A percentile compares a stretch with the other conserved stretches of the same genome.
phyloP scores from a whole-genome alignment of 2,329 filamentous ascomycete species.

The Beauveria caledonica region DNA sequence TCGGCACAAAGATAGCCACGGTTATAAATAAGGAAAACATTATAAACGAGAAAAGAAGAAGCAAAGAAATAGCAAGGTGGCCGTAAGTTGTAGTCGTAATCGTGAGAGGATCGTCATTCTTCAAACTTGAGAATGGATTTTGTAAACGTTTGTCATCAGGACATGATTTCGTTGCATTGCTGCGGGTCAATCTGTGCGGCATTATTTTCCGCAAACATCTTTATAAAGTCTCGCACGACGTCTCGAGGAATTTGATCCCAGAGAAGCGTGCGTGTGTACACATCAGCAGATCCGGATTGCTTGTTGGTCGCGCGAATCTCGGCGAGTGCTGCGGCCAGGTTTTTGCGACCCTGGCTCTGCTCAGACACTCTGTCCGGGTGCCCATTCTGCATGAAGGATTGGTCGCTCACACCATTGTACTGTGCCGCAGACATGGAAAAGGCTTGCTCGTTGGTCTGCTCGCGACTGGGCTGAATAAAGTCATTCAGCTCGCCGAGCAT shows the following conservation, averaged over 20 bases:
- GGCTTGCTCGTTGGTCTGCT: slow-evolving; percentile 80
- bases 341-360: slow-evolving; percentile 55
- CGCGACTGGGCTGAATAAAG: slow-evolving; percentile 65
- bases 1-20: slow-evolving; percentile 15
- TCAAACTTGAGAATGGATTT: slow-evolving; percentile 16
- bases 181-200: slow-evolving; percentile 34
- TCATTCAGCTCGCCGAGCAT: slow-evolving; percentile 60
- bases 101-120: slow-evolving; percentile 21
- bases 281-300: slow-evolving; percentile 65
- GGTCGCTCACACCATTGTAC: slow-evolving; percentile 66
- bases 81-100: slow-evolving; percentile 23
- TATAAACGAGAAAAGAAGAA: slow-evolving; percentile 14
- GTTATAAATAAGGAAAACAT: slow-evolving; percentile 13
- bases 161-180: slow-evolving; percentile 35
- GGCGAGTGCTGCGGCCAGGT: slow-evolving; percentile 71
- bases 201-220: slow-evolving; percentile 75
- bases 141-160: slow-evolving; percentile 26
- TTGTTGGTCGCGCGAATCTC: slow-evolving; percentile 66
- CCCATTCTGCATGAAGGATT: slow-evolving; percentile 57
- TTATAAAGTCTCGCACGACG: slow-evolving; percentile 85
- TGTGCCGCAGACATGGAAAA: slow-evolving; percentile 81
- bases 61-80: slow-evolving; percentile 13
- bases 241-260: slow-evolving; percentile 92
- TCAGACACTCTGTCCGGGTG: slow-evolving; percentile 40
- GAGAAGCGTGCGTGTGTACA: slow-evolving; percentile 85